Base-by-base conservation (phyloP, 2,329 filamentous ascomycete genomes). In the Berkeleyomyces basicola region DNA sequence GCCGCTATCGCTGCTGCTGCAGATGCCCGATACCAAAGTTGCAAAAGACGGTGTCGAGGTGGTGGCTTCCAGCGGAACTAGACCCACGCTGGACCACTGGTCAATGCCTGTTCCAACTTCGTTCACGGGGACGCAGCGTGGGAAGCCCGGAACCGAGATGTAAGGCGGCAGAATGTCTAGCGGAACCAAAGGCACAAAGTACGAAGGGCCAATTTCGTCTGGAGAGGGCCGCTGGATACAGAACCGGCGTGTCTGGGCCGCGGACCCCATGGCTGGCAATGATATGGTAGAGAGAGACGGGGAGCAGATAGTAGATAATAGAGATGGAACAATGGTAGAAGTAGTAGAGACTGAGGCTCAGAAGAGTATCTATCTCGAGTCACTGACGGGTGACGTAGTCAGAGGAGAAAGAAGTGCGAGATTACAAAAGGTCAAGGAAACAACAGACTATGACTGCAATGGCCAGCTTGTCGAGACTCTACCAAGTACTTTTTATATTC, bases 161-260 rank as follows among this genome's bases (percentile, higher is more conserved):
- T 76, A 76, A 1, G 70, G 68, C 0, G 79, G 79, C 0, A 82
- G 74, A 65, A 81, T 73, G 67, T 82, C 79, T 10, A 76, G 69
- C 0, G 79, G 74, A n/a, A 82, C 72, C n/a, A 82, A 73, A 5
- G 80, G 80, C 0, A 82, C 78, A 3, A 78, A 72, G 60, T 66
- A 59, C 10, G 47, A 44, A 43, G 36, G 14, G 58, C 51, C 69
- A 44, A 67, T 65, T 33, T 65, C 67, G n/a, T 72, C 69, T 1
- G 69, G 67, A 2, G 68, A 69, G 3, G 74, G 75, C 1, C 78
- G 74, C 64, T 77, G 71, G 58, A 81, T 66, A 68, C 77, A 81
- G 69, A 70, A 70, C 6, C n/a, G 23, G 31, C 46, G 49, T 16
- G 46, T 65, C 9, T 33, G 47, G n/a, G 42, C 46, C 16, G 23